These are phyloP conservation scores for Hortiboletus campestris DNA, from an alignment of 768 basidiomycete genomes.

Conservation along the genomic window DNA sequence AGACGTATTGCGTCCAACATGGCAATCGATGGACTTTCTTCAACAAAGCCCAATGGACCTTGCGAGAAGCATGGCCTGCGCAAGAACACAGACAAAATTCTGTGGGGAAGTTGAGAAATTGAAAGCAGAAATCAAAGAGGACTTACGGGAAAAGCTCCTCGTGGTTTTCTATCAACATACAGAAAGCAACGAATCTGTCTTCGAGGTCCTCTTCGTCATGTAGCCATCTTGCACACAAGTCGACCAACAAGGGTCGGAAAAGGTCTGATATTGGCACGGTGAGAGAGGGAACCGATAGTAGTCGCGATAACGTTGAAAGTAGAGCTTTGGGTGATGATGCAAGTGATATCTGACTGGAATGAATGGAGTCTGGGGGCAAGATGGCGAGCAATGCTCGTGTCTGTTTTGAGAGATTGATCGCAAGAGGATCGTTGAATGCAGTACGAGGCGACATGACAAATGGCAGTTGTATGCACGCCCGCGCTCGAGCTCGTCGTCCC, in stretches of 20 bases:
- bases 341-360: slow-evolving; percentile 38
- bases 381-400: slow-evolving; percentile 44
- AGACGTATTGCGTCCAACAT: slow-evolving; percentile 45
- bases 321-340: slow-evolving; percentile 42
- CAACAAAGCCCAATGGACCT: slow-evolving; percentile 55
- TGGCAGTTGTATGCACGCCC: background rate
- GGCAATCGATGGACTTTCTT: slow-evolving; percentile 27
- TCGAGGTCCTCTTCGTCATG: slow-evolving; percentile 47
- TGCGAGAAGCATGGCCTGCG: slow-evolving; percentile 39
- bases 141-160: slow-evolving; percentile 73
- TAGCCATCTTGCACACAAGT: slow-evolving; percentile 83
- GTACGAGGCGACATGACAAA: slow-evolving; percentile 10
- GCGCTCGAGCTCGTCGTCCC: background rate
- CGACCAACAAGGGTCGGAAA: slow-evolving; percentile 76
- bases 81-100: slow-evolving; percentile 56
- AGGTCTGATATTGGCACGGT: slow-evolving; percentile 59
- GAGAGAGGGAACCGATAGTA: slow-evolving; percentile 60
- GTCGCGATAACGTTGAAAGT: slow-evolving; percentile 53
- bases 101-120: slow-evolving; percentile 25
- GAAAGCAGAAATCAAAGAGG: background rate
- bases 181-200: slow-evolving; percentile 58
- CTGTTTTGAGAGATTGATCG: slow-evolving; percentile 57
- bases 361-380: slow-evolving; percentile 42
- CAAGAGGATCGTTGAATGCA: slow-evolving; percentile 51
- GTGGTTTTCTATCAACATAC: slow-evolving; percentile 62